phyloP scores from a whole-genome alignment of 1,284 basidiomycete genomes.

The Ceratobasidium theobromae region DNA sequence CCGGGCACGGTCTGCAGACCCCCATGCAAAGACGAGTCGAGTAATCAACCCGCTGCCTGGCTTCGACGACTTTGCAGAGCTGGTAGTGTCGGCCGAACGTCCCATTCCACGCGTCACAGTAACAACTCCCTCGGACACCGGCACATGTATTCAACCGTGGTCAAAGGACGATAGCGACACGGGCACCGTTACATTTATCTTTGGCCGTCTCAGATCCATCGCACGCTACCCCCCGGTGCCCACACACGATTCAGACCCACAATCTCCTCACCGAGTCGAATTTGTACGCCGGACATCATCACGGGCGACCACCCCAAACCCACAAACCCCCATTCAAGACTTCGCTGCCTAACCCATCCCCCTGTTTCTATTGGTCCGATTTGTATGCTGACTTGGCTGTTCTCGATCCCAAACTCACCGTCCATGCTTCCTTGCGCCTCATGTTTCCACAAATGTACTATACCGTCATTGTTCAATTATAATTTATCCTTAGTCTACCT shows the following conservation, averaged over 20 bases:
- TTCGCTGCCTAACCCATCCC: too few species aligned
- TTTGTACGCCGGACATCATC: too few species aligned
- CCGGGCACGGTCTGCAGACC: too few species aligned
- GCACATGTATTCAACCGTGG: neutral
- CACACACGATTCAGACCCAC: neutral
- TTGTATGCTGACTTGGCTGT: too few species aligned
- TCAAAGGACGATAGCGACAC: neutral
- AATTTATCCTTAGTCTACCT: too few species aligned
- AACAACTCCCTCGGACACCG: neutral
- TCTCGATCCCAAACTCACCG: too few species aligned
- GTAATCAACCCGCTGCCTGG: neutral
- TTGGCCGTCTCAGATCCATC: conserved; percentile 3
- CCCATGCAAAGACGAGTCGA: neutral
- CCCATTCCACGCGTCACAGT: neutral
- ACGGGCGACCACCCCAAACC: too few species aligned
- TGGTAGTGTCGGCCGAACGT: neutral
- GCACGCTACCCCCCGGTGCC: neutral
- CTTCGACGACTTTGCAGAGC: conserved; percentile 13
- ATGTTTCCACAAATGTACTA: too few species aligned
- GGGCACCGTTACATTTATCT: conserved; percentile 9
- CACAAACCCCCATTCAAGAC: too few species aligned
- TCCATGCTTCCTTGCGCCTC: too few species aligned
- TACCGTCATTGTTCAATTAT: too few species aligned
- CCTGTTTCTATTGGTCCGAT: too few species aligned
- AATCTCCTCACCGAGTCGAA: neutral